Base-by-base conservation (phyloP, 2,329 filamentous ascomycete genomes). In the Monosporascus sp. region DNA sequence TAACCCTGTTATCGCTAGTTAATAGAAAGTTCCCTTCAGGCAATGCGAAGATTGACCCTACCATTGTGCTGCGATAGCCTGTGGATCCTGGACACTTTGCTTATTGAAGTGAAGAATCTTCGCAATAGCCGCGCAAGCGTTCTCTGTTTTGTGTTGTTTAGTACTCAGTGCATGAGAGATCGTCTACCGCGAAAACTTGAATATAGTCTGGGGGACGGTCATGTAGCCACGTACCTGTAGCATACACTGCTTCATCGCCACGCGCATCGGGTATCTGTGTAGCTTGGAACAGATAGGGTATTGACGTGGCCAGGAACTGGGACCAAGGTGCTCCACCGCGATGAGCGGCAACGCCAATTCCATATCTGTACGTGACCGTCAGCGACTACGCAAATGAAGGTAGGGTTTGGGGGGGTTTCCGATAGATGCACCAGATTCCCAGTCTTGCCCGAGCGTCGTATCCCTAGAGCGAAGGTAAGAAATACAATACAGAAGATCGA, bases 71-170 rank as follows among this genome's bases (percentile, higher is more conserved):
- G 91, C 85, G 26, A 97, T 80, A 38, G 88, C 82, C 66, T 94
- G 86, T 49, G 83, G 78, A 64, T 95, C 90, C 51, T 78, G 78
- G 19, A 99, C 86, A 67, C 88, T 89, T 61, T 79, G 79, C 24
- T 85, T 77, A 72, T 96, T 97, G 76, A 87, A 97, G 69, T 96
- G 91, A 59, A 99, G 78, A 51, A 99, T 93, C 80, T 99, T 99
- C 37, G 94, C 94, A 66, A 99, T 94, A 61, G 91, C 91, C 43
- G 94, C 93, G 62, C 91, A 97, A 7, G 93, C 93, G 68, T 99
- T 99, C 75, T 99, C 94, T 1, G 50, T 54, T 19, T 14, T 17
- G 14, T 7, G 5, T 17, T 31, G 24, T 46, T 34, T 9, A 46
- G 43, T 38, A 36, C 43, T 31, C 22, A 22, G 17, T 5, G 20